These are phyloP conservation scores for Annona cherimola DNA, from an alignment of 164 flowering plant genomes.

Conservation along the genomic window DNA sequence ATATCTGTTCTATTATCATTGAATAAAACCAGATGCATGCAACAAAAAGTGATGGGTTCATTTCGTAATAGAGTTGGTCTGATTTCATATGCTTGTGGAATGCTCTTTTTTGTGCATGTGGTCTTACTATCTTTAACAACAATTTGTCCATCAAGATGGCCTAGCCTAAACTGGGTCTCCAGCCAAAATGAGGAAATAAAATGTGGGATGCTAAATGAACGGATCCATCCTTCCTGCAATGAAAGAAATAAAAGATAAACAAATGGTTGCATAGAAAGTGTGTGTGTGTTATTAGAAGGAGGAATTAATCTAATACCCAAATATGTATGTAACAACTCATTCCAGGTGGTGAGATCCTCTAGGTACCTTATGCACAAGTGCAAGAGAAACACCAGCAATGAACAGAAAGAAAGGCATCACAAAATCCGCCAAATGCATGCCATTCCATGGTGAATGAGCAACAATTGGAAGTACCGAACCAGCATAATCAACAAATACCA, in stretches of 20 bases:
- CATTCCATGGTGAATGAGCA: constrained; percentile 73
- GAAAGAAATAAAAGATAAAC: neutral
- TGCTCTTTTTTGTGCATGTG: too few relatives aligned
- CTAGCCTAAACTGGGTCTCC: too few relatives aligned
- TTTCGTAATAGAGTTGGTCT: too few relatives aligned
- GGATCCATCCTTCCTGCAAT: neutral
- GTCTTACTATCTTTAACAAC: too few relatives aligned
- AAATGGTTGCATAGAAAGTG: too few relatives aligned
- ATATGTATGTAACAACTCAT: constrained; percentile 4
- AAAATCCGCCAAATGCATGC: constrained; percentile 64
- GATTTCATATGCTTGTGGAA: too few relatives aligned
- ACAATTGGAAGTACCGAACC: constrained; percentile 48
- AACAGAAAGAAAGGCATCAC: constrained; percentile 84
- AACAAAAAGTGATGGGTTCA: too few relatives aligned
- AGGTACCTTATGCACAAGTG: constrained; percentile 64
- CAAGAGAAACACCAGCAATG: constrained; percentile 56
- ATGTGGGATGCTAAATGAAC: neutral
- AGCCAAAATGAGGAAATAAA: neutral
- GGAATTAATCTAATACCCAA: neutral
- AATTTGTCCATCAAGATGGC: too few relatives aligned
- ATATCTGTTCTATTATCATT: too few relatives aligned
- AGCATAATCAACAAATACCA: constrained; percentile 65
- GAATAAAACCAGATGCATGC: too few relatives aligned
- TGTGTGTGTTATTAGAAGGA: too few relatives aligned
- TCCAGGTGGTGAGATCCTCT: neutral